Conservation (phyloP, 2,329 filamentous ascomycete genomes). For the Penicillium oxalicum region DNA sequence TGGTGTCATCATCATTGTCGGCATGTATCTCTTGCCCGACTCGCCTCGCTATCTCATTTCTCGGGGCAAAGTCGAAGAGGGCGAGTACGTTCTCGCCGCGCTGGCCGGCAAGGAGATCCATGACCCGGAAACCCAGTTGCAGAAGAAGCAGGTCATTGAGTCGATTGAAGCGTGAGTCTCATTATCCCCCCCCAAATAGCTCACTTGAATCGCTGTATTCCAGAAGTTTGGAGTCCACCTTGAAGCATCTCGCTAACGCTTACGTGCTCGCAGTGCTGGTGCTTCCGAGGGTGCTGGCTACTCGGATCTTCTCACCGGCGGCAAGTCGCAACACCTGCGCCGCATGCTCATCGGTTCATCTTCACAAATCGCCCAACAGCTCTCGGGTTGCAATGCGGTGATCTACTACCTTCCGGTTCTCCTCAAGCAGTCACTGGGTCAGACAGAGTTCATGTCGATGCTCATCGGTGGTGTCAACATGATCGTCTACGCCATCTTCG, state of each 20-base stretch:
- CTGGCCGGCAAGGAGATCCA: constrained; percentile 46
- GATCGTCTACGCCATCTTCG: constrained; percentile 40
- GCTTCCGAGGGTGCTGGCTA: constrained; percentile 42
- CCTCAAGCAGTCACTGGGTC: constrained; percentile 42
- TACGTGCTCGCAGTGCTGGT: constrained; percentile 48
- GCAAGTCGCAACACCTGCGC: constrained; percentile 37
- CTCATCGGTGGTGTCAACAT: constrained; percentile 51
- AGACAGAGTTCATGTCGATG: constrained; percentile 39
- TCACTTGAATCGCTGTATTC: no score
- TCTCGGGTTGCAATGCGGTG: constrained; percentile 47
- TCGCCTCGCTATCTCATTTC: constrained; percentile 44
- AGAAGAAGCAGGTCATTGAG: constrained; percentile 64
- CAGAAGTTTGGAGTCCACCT: neutral
- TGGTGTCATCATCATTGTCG: constrained; percentile 40
- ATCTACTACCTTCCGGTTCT: constrained; percentile 47
- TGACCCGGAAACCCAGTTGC: constrained; percentile 51
- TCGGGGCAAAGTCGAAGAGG: constrained; percentile 43
- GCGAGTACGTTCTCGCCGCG: constrained; percentile 46
- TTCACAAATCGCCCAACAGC: constrained; percentile 43
- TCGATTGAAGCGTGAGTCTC: constrained; percentile 53
- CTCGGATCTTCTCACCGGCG: constrained; percentile 37
- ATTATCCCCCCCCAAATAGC: no score
- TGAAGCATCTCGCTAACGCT: neutral
- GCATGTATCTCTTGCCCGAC: constrained; percentile 42
- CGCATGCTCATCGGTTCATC: constrained; percentile 39